Percentiles rank a stretch among this genome's conserved stretches.
Evolutionary conservation across 1,284 basidiomycete species (phyloP).

Genomic region (Cutaneotrichosporon curvatum): DNA sequence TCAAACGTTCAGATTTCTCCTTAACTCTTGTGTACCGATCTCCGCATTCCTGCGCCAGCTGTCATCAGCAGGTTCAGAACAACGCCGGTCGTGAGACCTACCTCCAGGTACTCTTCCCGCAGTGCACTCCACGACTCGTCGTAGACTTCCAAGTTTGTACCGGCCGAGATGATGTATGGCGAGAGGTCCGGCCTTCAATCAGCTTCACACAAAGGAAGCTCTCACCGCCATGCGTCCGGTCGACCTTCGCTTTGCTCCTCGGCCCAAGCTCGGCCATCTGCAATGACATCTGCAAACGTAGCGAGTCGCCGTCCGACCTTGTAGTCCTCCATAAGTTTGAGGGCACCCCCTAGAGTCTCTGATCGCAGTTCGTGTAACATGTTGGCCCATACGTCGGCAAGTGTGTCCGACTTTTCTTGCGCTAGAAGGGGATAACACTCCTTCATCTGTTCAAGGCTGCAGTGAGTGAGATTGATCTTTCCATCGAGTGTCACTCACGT

Average conservation of each 20-base stretch:
- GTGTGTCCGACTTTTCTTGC: slow-evolving; percentile 20
- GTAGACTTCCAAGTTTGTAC: slow-evolving; percentile 34
- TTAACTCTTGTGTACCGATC: slow-evolving; percentile 29
- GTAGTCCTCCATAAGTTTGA: slow-evolving; percentile 30
- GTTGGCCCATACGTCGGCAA: slow-evolving; percentile 25
- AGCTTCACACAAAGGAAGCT: not conserved
- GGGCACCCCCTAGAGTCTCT: slow-evolving; percentile 30
- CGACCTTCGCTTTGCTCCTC: slow-evolving; percentile 11
- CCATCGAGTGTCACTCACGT: too few relatives aligned
- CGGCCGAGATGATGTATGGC: slow-evolving; percentile 35
- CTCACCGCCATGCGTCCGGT: slow-evolving; percentile 41
- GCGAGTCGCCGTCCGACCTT: slow-evolving; percentile 26
- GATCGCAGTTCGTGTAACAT: slow-evolving; percentile 24
- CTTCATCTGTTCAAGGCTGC: slow-evolving; percentile 31
- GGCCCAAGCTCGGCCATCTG: slow-evolving; percentile 27
- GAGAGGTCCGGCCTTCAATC: slow-evolving; percentile 31
- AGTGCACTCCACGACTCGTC: slow-evolving; percentile 37
- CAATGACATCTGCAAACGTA: slow-evolving; percentile 30
- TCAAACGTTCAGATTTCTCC: slow-evolving; percentile 34
- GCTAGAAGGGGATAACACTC: slow-evolving; percentile 34
- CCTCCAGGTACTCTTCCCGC: slow-evolving; percentile 37
- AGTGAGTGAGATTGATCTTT: not conserved
- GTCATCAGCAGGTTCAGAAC: slow-evolving; percentile 1
- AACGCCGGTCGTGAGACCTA: slow-evolving; percentile 8
- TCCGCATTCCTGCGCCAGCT: slow-evolving; percentile 30